Evolutionary conservation across 2,329 filamentous ascomycete genomes (phyloP).

Genomic region (Colletotrichum tofieldiae): DNA sequence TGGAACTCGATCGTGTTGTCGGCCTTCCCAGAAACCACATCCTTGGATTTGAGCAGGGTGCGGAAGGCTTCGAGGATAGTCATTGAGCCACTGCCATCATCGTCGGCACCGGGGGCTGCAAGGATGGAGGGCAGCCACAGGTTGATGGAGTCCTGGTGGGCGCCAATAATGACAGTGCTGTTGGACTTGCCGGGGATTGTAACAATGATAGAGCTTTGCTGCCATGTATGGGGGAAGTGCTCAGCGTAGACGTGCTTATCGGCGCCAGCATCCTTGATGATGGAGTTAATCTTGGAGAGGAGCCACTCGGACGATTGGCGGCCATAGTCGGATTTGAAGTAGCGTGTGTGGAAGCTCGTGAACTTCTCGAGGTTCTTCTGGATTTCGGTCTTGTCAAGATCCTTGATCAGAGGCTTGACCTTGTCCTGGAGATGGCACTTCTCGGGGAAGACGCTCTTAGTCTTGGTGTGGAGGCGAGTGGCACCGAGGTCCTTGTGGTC

Average conservation of each 20-base stretch:
- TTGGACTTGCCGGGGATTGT: slow-evolving; percentile 90
- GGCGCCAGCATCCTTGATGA: slow-evolving; percentile 80
- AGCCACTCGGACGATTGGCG: slow-evolving; percentile 92
- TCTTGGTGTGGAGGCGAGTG: slow-evolving; percentile 51
- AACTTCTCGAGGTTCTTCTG: slow-evolving; percentile 83
- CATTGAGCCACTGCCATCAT: slow-evolving; percentile 93
- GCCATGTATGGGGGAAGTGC: slow-evolving; percentile 87
- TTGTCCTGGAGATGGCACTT: slow-evolving; percentile 76
- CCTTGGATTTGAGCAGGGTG: slow-evolving; percentile 81
- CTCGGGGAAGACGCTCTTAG: slow-evolving; percentile 75
- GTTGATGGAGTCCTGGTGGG: slow-evolving; percentile 97
- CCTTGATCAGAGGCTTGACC: slow-evolving; percentile 76
- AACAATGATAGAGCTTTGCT: slow-evolving; percentile 91
- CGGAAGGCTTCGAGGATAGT: slow-evolving; percentile 95
- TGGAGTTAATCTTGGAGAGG: slow-evolving; percentile 79
- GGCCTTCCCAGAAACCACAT: slow-evolving; percentile 79
- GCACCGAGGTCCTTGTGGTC: slow-evolving; percentile 77
- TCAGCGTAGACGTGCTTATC: slow-evolving; percentile 77
- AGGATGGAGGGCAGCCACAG: slow-evolving; percentile 88
- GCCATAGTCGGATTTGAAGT: slow-evolving; percentile 85
- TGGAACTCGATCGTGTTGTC: slow-evolving; percentile 95
- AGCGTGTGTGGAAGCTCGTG: slow-evolving; percentile 85
- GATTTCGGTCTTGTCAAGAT: slow-evolving; percentile 84
- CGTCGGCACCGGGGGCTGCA: slow-evolving; percentile 92
- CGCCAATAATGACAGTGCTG: slow-evolving; percentile 89